Evolutionary conservation across 1,284 basidiomycete species (phyloP).

Genomic region (Meripilus lineatus): DNA sequence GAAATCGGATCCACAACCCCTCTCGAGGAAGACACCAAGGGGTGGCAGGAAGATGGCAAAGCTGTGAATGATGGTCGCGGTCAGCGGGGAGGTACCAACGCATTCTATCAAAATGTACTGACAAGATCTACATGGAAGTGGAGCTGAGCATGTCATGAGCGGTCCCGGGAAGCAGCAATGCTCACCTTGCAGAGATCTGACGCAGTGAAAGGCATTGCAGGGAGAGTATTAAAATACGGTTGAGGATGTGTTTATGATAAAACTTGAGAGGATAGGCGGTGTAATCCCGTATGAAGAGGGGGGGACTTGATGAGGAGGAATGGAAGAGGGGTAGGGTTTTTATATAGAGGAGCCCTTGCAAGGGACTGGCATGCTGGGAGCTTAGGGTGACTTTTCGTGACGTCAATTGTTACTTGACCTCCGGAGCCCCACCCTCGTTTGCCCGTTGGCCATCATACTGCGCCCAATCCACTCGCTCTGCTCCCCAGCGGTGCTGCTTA

Average conservation of each 20-base stretch:
- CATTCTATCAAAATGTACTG: no score
- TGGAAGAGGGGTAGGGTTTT: not conserved
- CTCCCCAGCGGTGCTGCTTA: no score
- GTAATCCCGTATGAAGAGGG: slow-evolving; percentile 1
- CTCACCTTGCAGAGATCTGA: slow-evolving; percentile 73
- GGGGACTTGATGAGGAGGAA: slow-evolving; percentile 2
- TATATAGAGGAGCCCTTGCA: not conserved
- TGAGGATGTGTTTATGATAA: no score
- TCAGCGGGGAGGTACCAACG: not conserved
- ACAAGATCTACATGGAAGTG: slow-evolving; percentile 26
- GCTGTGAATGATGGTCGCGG: slow-evolving; percentile 26
- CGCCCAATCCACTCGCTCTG: no score
- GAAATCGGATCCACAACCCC: slow-evolving; percentile 68
- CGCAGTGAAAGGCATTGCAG: slow-evolving; percentile 64
- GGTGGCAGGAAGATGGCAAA: slow-evolving; percentile 73
- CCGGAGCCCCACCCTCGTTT: no score
- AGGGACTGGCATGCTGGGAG: no score
- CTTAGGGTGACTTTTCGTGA: no score
- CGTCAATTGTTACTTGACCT: no score
- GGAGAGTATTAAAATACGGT: slow-evolving; percentile 10
- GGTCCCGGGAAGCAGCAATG: slow-evolving; percentile 8
- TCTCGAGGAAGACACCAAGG: slow-evolving; percentile 75
- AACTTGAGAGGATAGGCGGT: slow-evolving; percentile 6
- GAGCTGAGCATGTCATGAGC: not conserved
- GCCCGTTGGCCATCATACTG: no score